Evolutionary conservation across 306 rosid species (phyloP), one percentile per base, ranked within the genome.

Genomic region (Prosopis cineraria): DNA sequence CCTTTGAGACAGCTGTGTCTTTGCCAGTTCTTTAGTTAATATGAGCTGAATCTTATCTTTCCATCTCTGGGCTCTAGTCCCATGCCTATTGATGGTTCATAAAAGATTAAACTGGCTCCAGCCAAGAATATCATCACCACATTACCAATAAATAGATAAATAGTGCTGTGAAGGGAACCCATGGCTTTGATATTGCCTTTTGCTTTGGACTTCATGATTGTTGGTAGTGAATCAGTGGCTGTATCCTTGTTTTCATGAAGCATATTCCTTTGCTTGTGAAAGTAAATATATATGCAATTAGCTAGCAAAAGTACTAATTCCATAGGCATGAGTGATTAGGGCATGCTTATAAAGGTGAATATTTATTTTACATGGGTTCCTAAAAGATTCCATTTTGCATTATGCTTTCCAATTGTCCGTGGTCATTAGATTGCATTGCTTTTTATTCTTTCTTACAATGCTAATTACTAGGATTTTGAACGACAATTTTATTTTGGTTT

Each of bases 151-250:
- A 64, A 19, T 34, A 13, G 9, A 10, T 31, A n/a, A 52, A 16
- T 11, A 7, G 12, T 62, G 11, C 68, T 14, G 8, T 62, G 24
- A 19, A 20, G 30, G 29, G 47, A 3, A n/a, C 10, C 47, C 25
- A 36, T 67, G 71, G 33, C 39, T 68, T 39, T 68, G 53, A 69
- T 43, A 25, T 25, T 43, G 11, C 36, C 56, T 44, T 69, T 43
- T 43, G 10, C 39, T 43, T 14, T 69, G 44, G 24, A 29, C n/a
- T 13, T 31, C 19, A 30, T 70, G 29, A 70, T 19, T 47, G 13
- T 69, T 69, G 16, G 20, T 33, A 8, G 12, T 25, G 17, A 44
- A 44, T 43, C 2, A 27, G 40, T 44, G 39, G 40, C 14, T 40
- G 19, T 44, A 43, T 68, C 56, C 37, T 41, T 68, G 39, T 27